Conservation (phyloP, 495 filamentous ascomycete genomes). For the Talaromyces ruber region DNA sequence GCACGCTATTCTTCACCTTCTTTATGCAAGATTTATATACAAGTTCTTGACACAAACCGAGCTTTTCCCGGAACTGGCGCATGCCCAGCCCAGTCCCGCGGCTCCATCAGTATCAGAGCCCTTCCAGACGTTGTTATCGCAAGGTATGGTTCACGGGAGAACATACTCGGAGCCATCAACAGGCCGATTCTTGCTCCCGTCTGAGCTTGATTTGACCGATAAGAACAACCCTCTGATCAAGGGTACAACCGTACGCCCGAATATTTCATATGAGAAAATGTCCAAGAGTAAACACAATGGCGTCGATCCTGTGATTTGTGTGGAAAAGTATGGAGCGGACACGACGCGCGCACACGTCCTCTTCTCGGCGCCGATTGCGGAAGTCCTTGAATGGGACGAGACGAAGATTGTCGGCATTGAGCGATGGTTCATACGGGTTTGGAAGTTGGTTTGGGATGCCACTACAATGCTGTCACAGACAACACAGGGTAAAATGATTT, state of each 20-base stretch:
- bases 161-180: conserved; percentile 69
- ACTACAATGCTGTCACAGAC: not conserved
- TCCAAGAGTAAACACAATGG: conserved; percentile 94
- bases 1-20: conserved; percentile 85
- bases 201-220: conserved; percentile 60
- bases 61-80: conserved; percentile 38
- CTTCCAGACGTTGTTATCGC: conserved; percentile 71
- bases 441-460: conserved; percentile 43
- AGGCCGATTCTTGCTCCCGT: conserved; percentile 68
- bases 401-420: conserved; percentile 72
- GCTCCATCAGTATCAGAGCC: conserved; percentile 46
- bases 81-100: conserved; percentile 15
- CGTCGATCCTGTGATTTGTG: conserved; percentile 68
- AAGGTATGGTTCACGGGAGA: conserved; percentile 89
- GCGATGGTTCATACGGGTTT: conserved; percentile 64
- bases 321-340: conserved; percentile 69
- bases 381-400: conserved; percentile 83
- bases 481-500: conserved; percentile 5
- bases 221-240: conserved; percentile 49
- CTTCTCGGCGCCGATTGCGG: conserved; percentile 75
- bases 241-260: conserved; percentile 46
- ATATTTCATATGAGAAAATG: conserved; percentile 79
- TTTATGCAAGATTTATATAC: conserved; percentile 85
- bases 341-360: conserved; percentile 79
- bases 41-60: conserved; percentile 65